Conservation (phyloP, 2,329 filamentous ascomycete genomes). For the Stachybotrys echinatus region DNA sequence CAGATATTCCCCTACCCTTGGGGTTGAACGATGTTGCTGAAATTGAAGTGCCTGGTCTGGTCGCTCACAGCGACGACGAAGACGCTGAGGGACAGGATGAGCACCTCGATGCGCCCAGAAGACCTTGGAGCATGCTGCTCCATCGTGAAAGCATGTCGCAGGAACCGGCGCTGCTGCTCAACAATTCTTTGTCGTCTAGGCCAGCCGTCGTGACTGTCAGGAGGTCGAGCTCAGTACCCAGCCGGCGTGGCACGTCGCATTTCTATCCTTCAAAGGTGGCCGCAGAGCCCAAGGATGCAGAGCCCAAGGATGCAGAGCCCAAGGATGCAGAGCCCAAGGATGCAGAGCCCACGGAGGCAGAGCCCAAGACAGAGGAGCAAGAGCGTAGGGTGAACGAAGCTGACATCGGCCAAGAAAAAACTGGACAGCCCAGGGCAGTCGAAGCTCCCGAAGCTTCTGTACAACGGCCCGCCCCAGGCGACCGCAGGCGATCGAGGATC, state of each 20-base stretch:
- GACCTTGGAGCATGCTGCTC: slow-evolving; percentile 38
- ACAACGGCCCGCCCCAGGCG: background rate
- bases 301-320: background rate
- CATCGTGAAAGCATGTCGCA: background rate
- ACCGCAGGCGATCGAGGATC: background rate
- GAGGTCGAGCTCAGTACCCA: background rate
- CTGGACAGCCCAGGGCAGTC: background rate
- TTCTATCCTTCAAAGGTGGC: background rate
- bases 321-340: background rate
- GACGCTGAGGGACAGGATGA: slow-evolving; percentile 37
- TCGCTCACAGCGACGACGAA: slow-evolving; percentile 58
- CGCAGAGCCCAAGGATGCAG: background rate
- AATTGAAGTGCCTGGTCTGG: slow-evolving; percentile 72
- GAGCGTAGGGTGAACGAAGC: background rate
- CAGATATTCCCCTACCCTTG: slow-evolving; percentile 61
- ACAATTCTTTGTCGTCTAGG: too few species aligned
- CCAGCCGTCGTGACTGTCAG: background rate
- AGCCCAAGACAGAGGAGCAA: background rate
- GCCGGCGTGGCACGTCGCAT: background rate
- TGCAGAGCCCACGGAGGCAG: background rate
- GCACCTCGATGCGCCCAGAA: slow-evolving; percentile 25
- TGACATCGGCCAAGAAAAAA: background rate
- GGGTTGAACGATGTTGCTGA: slow-evolving; percentile 66
- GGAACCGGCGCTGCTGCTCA: background rate
- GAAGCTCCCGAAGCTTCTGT: background rate